Conservation (phyloP, 1,284 basidiomycete genomes). For the Fistulinella cinereoalba region DNA sequence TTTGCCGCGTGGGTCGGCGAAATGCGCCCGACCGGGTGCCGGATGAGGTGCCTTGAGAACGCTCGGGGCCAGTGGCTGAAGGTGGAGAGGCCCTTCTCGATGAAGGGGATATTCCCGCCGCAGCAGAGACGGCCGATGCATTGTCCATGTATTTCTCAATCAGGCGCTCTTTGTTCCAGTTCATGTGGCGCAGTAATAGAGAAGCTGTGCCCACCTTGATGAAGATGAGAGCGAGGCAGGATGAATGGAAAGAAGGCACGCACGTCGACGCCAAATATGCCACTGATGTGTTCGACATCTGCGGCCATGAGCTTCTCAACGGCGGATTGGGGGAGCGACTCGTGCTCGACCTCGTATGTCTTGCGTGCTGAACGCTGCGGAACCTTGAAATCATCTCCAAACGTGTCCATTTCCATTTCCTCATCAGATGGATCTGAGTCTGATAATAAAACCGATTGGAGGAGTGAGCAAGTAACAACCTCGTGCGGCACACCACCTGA, state of each 20-base stretch:
- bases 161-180: constrained; percentile 97
- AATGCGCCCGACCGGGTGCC: constrained; percentile 26
- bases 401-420: constrained; percentile 65
- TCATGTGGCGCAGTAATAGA: constrained; percentile 80
- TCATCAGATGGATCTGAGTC: constrained; percentile 52
- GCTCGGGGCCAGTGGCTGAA: constrained; percentile 34
- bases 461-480: constrained; percentile 12
- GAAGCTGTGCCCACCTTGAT: constrained; percentile 56
- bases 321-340: constrained; percentile 68
- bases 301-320: constrained; percentile 75
- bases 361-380: constrained; percentile 57
- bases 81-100: constrained; percentile 37
- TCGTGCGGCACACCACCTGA: constrained; percentile 22
- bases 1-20: constrained; percentile 44
- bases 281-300: constrained; percentile 81
- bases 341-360: constrained; percentile 75
- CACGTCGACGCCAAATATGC: constrained; percentile 84
- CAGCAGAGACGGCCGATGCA: constrained; percentile 62
- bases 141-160: constrained; percentile 95
- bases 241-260: constrained; percentile 34
- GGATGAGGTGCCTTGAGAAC: constrained; percentile 29
- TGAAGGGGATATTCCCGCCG: constrained; percentile 59
- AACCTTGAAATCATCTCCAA: constrained; percentile 60
- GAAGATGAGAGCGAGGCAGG: neutral
- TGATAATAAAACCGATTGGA: constrained; percentile 15